These are phyloP conservation scores for Oenanthe sinensis DNA, from an alignment of 129 eudicot species.

Conservation along the genomic window DNA sequence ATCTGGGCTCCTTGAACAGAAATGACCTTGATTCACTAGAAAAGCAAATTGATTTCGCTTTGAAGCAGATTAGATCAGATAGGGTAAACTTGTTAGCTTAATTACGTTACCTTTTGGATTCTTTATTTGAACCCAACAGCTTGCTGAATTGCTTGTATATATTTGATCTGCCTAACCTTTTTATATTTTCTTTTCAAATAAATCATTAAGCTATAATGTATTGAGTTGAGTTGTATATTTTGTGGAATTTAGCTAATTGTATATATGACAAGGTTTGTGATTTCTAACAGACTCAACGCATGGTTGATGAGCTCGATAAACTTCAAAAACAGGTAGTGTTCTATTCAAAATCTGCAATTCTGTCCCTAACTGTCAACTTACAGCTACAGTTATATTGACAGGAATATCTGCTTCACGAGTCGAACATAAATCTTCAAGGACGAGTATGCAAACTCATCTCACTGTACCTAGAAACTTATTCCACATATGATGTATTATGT, in stretches of 20 bases:
- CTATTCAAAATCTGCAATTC: neutral
- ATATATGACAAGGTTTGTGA: slow-evolving; percentile 2
- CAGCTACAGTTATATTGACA: neutral
- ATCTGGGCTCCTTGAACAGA: slow-evolving; percentile 40
- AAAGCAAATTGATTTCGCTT: slow-evolving; percentile 46
- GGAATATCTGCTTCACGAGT: slow-evolving; percentile 48
- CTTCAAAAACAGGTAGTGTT: slow-evolving; percentile 42
- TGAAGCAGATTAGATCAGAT: slow-evolving; percentile 44
- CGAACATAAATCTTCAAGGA: slow-evolving; percentile 41
- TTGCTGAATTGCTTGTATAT: neutral
- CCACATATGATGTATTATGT: neutral
- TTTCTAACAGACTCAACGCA: slow-evolving; percentile 37
- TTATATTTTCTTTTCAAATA: neutral
- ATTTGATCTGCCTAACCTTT: neutral
- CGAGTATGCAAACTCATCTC: slow-evolving; percentile 29
- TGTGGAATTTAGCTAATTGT: neutral
- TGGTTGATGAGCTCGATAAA: slow-evolving; percentile 43
- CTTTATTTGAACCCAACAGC: neutral
- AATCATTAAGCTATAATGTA: neutral
- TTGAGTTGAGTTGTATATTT: neutral
- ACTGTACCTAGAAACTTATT: neutral
- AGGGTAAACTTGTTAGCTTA: slow-evolving; percentile 31
- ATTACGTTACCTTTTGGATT: neutral
- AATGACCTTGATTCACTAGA: slow-evolving; percentile 57
- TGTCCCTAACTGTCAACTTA: neutral